phyloP scores from a whole-genome alignment of 2,329 filamentous ascomycete species.

The Gyromitra esculenta region DNA sequence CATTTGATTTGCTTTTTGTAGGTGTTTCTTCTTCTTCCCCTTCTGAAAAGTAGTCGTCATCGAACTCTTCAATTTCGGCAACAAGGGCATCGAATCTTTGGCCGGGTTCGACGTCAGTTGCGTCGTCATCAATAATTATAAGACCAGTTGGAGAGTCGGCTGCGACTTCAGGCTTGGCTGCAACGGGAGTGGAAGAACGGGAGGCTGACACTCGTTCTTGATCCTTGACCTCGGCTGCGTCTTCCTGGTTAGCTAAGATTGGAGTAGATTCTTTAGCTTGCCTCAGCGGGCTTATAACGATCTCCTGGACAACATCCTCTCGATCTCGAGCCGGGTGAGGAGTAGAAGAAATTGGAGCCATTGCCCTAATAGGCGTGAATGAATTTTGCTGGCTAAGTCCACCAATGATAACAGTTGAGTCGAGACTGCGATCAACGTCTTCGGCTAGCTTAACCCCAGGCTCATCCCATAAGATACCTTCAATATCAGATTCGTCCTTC shows the following conservation, averaged over 20 bases:
- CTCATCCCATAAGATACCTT: conserved; percentile 25
- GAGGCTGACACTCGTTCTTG: background rate
- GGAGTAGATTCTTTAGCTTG: conserved; percentile 2
- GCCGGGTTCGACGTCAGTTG: conserved; percentile 14
- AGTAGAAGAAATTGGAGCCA: background rate
- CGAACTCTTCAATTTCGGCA: conserved; percentile 19
- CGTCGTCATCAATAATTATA: conserved; percentile 40
- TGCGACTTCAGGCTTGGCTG: background rate
- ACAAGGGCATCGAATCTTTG: background rate
- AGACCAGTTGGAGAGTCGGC: background rate
- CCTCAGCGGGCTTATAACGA: conserved; percentile 6
- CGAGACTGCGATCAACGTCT: conserved; percentile 31
- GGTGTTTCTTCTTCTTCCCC: background rate
- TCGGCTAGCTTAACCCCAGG: background rate
- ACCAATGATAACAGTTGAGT: conserved; percentile 41
- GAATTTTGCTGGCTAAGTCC: conserved; percentile 32
- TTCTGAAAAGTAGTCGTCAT: background rate
- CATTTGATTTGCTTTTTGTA: background rate
- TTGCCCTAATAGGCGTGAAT: background rate
- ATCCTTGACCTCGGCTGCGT: background rate
- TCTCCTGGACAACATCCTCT: background rate
- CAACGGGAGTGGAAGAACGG: conserved; percentile 2
- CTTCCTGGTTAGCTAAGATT: background rate
- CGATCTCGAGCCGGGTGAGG: background rate
- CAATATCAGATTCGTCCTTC: conserved; percentile 46